These are phyloP conservation scores for Verticillium nonalfalfae DNA, from an alignment of 2,329 filamentous ascomycete species.

Conservation along the genomic window DNA sequence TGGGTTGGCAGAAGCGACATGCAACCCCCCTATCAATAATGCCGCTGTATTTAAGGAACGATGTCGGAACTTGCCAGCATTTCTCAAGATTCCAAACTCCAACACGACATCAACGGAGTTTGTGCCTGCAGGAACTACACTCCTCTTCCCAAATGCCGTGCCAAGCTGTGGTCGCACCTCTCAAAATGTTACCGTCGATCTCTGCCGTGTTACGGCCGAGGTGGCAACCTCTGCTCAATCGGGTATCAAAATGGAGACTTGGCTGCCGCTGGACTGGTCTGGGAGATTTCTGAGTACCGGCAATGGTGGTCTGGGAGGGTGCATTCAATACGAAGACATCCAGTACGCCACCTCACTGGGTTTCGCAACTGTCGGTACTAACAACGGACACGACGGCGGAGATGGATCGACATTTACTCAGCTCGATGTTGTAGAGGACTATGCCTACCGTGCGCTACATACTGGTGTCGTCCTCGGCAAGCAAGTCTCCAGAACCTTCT, in stretches of 20 bases:
- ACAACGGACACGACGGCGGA: conserved; percentile 42
- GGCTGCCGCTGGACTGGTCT: conserved; percentile 38
- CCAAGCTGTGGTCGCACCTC: conserved; percentile 23
- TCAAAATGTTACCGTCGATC: conserved; percentile 14
- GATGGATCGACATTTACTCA: conserved; percentile 22
- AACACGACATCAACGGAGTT: conserved; percentile 9
- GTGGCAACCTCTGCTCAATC: conserved; percentile 31
- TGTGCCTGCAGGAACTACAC: conserved; percentile 29
- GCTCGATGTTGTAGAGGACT: conserved; percentile 29
- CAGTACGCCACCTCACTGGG: conserved; percentile 33
- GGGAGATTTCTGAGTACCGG: conserved; percentile 39
- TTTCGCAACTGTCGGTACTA: conserved; percentile 39
- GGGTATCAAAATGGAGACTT: conserved; percentile 37
- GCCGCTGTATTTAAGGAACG: neutral
- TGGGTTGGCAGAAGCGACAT: neutral
- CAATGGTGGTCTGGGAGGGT: conserved; percentile 41
- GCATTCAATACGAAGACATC: conserved; percentile 35
- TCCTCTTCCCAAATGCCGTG: conserved; percentile 28
- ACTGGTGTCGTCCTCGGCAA: conserved; percentile 40
- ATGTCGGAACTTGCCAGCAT: conserved; percentile 17
- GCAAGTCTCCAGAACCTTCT: conserved; percentile 34
- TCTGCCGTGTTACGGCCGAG: conserved; percentile 21
- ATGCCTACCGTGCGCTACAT: conserved; percentile 28
- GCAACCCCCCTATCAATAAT: neutral
- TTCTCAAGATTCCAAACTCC: conserved; percentile 23